Percentiles rank a stretch among this genome's conserved stretches.
phyloP scores from a whole-genome alignment of 148 eudicot genomes.

The Spergularia marina region DNA sequence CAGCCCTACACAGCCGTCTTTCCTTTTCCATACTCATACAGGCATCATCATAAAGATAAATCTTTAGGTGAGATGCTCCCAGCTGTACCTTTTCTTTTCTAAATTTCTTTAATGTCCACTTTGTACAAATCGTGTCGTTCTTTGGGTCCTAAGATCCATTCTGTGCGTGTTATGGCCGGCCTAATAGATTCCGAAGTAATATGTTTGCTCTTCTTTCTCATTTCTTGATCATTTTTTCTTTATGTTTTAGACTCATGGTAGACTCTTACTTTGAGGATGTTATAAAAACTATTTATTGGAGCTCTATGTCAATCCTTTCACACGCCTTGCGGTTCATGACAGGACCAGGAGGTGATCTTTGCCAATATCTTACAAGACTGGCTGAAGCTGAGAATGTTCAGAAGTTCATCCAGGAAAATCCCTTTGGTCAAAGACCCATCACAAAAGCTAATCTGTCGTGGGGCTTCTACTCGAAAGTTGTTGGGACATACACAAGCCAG shows the following conservation, averaged over 20 bases:
- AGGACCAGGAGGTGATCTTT: constrained; percentile 67
- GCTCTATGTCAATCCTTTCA: neutral
- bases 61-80: constrained; percentile 57
- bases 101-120: neutral
- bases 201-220: too few species aligned
- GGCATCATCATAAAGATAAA: constrained; percentile 36
- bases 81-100: neutral
- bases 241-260: neutral
- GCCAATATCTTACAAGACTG: constrained; percentile 56
- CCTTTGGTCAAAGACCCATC: constrained; percentile 70
- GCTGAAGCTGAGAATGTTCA: constrained; percentile 56
- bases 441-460: constrained; percentile 40
- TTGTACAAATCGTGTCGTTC: constrained; percentile 1
- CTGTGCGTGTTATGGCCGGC: too few species aligned
- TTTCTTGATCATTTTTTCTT: neutral
- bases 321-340: constrained; percentile 13
- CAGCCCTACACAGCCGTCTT: constrained; percentile 77
- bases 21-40: constrained; percentile 51
- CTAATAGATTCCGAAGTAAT: too few species aligned
- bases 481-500: constrained; percentile 9
- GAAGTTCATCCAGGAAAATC: constrained; percentile 54
- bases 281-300: neutral
- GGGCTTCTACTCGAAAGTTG: constrained; percentile 54
- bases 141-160: neutral
- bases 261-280: neutral